These are phyloP conservation scores for Xylariaceae sp. DNA, from an alignment of 2,329 filamentous ascomycete species.

Conservation along the genomic window DNA sequence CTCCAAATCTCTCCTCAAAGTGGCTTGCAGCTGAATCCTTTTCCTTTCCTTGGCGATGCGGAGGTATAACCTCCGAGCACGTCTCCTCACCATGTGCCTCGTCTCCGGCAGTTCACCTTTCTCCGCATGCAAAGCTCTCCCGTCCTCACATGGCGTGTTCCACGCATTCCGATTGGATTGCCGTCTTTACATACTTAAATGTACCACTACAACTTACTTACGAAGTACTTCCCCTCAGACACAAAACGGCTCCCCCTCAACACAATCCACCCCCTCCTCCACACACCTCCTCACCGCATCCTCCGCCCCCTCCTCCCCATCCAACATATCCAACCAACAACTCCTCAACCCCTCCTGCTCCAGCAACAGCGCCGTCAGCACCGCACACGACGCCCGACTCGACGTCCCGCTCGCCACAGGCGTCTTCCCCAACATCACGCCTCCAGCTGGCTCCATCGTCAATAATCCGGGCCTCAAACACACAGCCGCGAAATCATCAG, in stretches of 20 bases:
- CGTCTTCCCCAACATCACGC: conserved; percentile 45
- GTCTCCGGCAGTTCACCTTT: no score
- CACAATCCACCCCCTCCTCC: conserved; percentile 44
- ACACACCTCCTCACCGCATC: conserved; percentile 46
- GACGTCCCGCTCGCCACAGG: conserved; percentile 37
- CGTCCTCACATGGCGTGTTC: background rate
- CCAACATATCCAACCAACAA: conserved; percentile 51
- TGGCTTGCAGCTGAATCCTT: no score
- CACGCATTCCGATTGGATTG: background rate
- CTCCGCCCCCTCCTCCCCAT: conserved; percentile 46
- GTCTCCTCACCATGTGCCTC: no score
- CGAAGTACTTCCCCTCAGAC: conserved; percentile 26
- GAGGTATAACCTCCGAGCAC: no score
- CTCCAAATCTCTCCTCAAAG: no score
- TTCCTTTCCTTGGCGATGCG: no score
- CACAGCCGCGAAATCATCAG: conserved; percentile 43
- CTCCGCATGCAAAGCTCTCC: no score
- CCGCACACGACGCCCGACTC: conserved; percentile 56
- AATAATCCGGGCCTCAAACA: conserved; percentile 49
- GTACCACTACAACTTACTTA: background rate
- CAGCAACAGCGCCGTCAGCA: conserved; percentile 51
- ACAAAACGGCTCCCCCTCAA: conserved; percentile 46
- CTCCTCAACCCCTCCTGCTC: conserved; percentile 43
- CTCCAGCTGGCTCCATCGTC: conserved; percentile 44
- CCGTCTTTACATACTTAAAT: no score